Conservation (phyloP, 208 protist species). For the Angomonas ambiguus region DNA sequence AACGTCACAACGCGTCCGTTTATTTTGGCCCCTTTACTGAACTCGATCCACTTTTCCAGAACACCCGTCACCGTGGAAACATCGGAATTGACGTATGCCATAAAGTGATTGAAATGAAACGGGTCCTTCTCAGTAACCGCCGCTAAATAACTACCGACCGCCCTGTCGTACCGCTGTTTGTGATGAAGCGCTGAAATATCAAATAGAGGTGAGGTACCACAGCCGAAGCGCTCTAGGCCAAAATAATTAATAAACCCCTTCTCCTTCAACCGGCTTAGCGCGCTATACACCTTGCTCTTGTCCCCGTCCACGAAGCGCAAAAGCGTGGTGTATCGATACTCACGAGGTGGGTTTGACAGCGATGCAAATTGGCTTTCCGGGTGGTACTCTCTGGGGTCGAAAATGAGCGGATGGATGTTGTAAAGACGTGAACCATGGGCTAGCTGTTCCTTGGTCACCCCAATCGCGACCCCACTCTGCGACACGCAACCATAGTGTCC, state of each 20-base stretch:
- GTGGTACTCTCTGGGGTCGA: slow-evolving; percentile 59
- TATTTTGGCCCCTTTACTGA: slow-evolving; percentile 10
- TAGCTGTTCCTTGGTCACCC: slow-evolving; percentile 73
- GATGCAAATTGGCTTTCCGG: slow-evolving; percentile 11
- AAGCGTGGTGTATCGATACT: slow-evolving; percentile 52
- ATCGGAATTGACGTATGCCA: slow-evolving; percentile 63
- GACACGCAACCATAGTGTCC: slow-evolving; percentile 64
- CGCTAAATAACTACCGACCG: slow-evolving; percentile 51
- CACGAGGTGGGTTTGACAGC: slow-evolving; percentile 17
- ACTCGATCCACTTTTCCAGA: slow-evolving; percentile 35
- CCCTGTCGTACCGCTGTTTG: slow-evolving; percentile 25
- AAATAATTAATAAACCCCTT: slow-evolving; percentile 86
- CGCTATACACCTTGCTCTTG: slow-evolving; percentile 21
- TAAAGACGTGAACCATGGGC: slow-evolving; percentile 73
- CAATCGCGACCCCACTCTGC: slow-evolving; percentile 62
- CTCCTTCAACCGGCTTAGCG: slow-evolving; percentile 22
- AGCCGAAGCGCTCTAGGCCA: slow-evolving; percentile 58
- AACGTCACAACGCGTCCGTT: background rate
- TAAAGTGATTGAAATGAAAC: slow-evolving; percentile 53
- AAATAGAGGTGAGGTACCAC: slow-evolving; percentile 52
- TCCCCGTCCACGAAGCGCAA: slow-evolving; percentile 59
- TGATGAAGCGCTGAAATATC: slow-evolving; percentile 45
- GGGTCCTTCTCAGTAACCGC: slow-evolving; percentile 56
- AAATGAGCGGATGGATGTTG: slow-evolving; percentile 72
- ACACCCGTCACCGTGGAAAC: slow-evolving; percentile 33